Evolutionary conservation across 805 yeast genomes (phyloP).

Genomic region (Candida nonsorbophila): DNA sequence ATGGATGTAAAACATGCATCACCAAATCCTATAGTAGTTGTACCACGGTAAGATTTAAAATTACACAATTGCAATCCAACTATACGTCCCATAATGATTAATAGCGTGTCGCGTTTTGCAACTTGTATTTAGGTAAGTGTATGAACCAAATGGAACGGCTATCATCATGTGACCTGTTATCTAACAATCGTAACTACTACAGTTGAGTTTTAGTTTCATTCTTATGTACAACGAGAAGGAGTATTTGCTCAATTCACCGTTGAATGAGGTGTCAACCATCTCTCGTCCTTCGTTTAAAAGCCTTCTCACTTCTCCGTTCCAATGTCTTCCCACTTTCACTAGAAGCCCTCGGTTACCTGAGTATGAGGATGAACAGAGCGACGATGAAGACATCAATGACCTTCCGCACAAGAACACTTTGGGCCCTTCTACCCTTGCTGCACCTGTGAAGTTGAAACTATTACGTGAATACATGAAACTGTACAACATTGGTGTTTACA

Average conservation of each 20-base stretch:
- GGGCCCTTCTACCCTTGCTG: constrained; percentile 29
- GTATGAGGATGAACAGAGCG: constrained; percentile 11
- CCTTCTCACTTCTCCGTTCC: constrained; percentile 17
- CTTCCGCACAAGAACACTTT: constrained; percentile 16
- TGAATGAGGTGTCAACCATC: constrained; percentile 15
- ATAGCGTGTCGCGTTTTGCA: too few relatives aligned
- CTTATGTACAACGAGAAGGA: constrained; percentile 11
- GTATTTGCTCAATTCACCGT: too few relatives aligned
- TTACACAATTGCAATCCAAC: constrained; percentile 74
- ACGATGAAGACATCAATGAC: constrained; percentile 17
- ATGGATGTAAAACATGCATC: constrained; percentile 79
- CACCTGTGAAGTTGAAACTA: constrained; percentile 52
- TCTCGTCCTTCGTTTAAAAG: constrained; percentile 13
- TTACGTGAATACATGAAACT: constrained; percentile 63
- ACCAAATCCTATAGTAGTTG: constrained; percentile 75
- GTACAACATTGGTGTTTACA: constrained; percentile 64
- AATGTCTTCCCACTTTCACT: constrained; percentile 16
- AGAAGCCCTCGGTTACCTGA: constrained; percentile 1
- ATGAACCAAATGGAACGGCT: too few relatives aligned
- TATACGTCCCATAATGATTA: constrained; percentile 66
- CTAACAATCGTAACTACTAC: too few relatives aligned
- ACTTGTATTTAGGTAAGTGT: too few relatives aligned
- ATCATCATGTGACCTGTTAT: too few relatives aligned
- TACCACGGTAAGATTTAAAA: constrained; percentile 88
- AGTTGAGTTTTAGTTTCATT: too few relatives aligned